phyloP scores from a whole-genome alignment of 768 basidiomycete species.

The Rhizopogon salebrosus region DNA sequence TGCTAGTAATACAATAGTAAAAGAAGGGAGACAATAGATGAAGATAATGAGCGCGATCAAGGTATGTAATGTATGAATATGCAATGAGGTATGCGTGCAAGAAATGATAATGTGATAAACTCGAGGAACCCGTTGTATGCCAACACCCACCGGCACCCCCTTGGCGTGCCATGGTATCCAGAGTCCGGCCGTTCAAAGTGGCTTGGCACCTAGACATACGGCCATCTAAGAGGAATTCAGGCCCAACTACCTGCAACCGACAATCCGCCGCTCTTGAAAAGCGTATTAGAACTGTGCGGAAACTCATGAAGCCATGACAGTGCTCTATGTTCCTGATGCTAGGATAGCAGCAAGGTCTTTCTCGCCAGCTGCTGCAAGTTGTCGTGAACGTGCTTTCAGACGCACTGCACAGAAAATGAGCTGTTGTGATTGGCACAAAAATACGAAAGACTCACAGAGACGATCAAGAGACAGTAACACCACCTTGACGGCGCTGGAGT shows the following conservation, averaged over 20 bases:
- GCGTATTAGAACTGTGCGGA: background rate
- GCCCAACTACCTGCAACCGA: background rate
- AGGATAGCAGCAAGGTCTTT: conserved; percentile 77
- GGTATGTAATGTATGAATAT: conserved; percentile 13
- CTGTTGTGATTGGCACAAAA: conserved; percentile 10
- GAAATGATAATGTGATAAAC: conserved; percentile 5
- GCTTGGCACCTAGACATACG: background rate
- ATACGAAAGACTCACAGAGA: conserved; percentile 57
- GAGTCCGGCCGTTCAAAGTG: conserved; percentile 6
- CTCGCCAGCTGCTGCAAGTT: conserved; percentile 81
- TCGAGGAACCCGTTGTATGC: conserved; percentile 4
- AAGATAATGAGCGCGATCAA: conserved; percentile 1
- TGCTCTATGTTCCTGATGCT: conserved; percentile 25
- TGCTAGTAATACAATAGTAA: background rate
- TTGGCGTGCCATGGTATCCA: conserved; percentile 24
- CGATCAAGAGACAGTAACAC: conserved; percentile 89
- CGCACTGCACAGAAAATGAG: conserved; percentile 51
- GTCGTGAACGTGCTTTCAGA: conserved; percentile 82
- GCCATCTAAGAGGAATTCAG: background rate
- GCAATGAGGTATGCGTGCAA: conserved; percentile 23
- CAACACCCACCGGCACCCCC: conserved; percentile 9
- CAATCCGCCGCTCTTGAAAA: background rate
- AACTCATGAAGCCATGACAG: background rate
- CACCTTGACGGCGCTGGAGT: conserved; percentile 63
- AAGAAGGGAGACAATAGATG: conserved; percentile 1